Percentiles rank a stretch among this genome's conserved stretches.
These are phyloP conservation scores for Hypoxylon subgilvum DNA, from an alignment of 495 filamentous ascomycete species.

Conservation along the genomic window DNA sequence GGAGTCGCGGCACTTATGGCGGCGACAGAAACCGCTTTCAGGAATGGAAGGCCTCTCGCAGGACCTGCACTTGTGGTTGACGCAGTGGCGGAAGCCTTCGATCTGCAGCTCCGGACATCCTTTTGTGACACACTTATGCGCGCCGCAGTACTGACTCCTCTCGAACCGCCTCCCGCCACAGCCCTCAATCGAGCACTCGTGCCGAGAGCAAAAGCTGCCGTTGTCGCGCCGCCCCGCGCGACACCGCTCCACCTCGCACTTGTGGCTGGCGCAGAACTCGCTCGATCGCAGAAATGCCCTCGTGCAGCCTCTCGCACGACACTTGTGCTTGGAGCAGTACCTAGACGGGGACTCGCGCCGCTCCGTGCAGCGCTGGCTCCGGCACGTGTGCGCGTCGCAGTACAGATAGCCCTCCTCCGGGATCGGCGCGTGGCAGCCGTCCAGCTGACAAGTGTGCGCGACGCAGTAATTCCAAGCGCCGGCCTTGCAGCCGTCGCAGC, in stretches of 20 bases:
- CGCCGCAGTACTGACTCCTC: constrained; percentile 19
- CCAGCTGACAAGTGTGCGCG: constrained; percentile 17
- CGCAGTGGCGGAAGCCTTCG: constrained; percentile 22
- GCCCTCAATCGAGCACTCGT: constrained; percentile 21
- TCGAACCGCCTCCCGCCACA: constrained; percentile 18
- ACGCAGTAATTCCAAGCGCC: constrained; percentile 13
- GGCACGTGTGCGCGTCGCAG: constrained; percentile 28
- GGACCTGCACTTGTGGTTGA: constrained; percentile 14
- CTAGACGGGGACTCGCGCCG: constrained; percentile 12
- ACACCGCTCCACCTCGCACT: constrained; percentile 29
- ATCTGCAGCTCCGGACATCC: constrained; percentile 13
- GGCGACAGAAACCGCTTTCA: constrained; percentile 27
- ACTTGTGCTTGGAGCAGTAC: constrained; percentile 28
- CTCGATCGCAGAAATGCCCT: constrained; percentile 10
- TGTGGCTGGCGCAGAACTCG: constrained; percentile 24
- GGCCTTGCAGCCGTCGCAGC: constrained; percentile 12
- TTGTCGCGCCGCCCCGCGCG: constrained; percentile 5
- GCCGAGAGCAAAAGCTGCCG: constrained; percentile 14
- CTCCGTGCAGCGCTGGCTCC: constrained; percentile 13
- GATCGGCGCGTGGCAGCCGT: constrained; percentile 22
- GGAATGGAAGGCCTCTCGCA: constrained; percentile 29
- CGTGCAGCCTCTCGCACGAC: constrained; percentile 1
- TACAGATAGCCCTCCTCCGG: constrained; percentile 23
- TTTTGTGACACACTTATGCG: constrained; percentile 32
- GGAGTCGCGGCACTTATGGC: constrained; percentile 26